Conservation (phyloP, 2,329 filamentous ascomycete species). For the Cladosporium phlei region DNA sequence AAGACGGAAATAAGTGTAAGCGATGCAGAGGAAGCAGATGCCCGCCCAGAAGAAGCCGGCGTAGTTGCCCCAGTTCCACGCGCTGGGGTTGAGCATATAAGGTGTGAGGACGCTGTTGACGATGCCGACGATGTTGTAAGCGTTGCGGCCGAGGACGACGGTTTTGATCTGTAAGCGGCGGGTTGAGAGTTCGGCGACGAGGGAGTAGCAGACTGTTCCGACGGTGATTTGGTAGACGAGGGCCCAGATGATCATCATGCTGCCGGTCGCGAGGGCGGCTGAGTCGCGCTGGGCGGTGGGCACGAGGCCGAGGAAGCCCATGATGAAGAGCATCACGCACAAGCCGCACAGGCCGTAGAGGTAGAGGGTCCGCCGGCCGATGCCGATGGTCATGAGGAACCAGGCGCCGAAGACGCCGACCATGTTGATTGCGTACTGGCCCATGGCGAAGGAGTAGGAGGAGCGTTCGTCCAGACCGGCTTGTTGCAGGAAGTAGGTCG, state of each 20-base stretch:
- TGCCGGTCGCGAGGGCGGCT: conserved; percentile 71
- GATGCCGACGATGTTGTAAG: conserved; percentile 75
- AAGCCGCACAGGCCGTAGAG: conserved; percentile 70
- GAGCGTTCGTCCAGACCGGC: conserved; percentile 41
- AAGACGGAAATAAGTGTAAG: conserved; percentile 76
- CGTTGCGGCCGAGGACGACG: conserved; percentile 75
- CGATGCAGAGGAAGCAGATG: conserved; percentile 72
- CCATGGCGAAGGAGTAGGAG: conserved; percentile 47
- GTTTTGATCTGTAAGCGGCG: conserved; percentile 86
- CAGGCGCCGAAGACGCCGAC: conserved; percentile 76
- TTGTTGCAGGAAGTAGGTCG: conserved; percentile 47
- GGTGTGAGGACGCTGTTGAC: conserved; percentile 77
- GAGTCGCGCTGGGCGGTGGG: conserved; percentile 54
- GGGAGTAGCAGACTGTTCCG: conserved; percentile 82
- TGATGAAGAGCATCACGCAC: conserved; percentile 70
- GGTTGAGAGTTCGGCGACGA: conserved; percentile 80
- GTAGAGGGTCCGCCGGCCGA: conserved; percentile 73
- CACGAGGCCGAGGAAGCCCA: conserved; percentile 78
- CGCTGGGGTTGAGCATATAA: conserved; percentile 85
- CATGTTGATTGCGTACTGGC: conserved; percentile 65
- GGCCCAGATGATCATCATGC: conserved; percentile 79
- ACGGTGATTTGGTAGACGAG: conserved; percentile 81
- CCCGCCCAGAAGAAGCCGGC: conserved; percentile 85
- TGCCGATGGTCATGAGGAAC: conserved; percentile 68
- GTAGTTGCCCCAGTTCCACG: conserved; percentile 85